phyloP scores from a whole-genome alignment of 140 eudicot genomes.

The Stevia rebaudiana region DNA sequence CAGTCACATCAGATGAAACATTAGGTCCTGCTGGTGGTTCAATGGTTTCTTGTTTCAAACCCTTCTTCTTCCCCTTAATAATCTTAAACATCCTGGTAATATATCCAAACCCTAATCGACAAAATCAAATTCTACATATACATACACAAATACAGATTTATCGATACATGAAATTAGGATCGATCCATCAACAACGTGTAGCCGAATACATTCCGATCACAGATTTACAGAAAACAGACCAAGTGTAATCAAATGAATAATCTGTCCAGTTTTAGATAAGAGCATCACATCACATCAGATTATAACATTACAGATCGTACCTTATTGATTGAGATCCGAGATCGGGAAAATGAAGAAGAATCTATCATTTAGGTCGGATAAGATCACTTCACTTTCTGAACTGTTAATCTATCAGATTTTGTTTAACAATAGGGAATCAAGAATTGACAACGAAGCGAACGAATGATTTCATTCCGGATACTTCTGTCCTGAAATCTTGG shows the following conservation, averaged over 20 bases:
- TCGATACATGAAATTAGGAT: slow-evolving; percentile 13
- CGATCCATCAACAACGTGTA: slow-evolving; percentile 22
- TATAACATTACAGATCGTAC: slow-evolving; percentile 22
- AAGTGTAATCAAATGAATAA: slow-evolving; percentile 9
- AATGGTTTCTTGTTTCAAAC: slow-evolving; percentile 43
- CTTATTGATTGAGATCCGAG: slow-evolving; percentile 28
- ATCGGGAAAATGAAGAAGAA: slow-evolving; percentile 15
- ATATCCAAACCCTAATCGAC: slow-evolving; percentile 16
- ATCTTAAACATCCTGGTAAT: slow-evolving; percentile 52
- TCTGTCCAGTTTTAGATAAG: slow-evolving; percentile 10
- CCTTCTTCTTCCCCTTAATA: slow-evolving; percentile 59
- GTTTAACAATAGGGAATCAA: not conserved
- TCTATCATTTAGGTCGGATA: slow-evolving; percentile 22
- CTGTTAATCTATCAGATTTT: slow-evolving; percentile 3
- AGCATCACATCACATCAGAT: slow-evolving; percentile 1
- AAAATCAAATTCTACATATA: slow-evolving; percentile 3
- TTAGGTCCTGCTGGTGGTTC: slow-evolving; percentile 47
- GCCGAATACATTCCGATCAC: slow-evolving; percentile 12
- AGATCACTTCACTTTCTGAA: slow-evolving; percentile 1
- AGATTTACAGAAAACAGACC: slow-evolving; percentile 9
- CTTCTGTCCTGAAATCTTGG: slow-evolving; percentile 12
- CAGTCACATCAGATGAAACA: slow-evolving; percentile 43
- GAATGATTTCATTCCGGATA: not conserved
- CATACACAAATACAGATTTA: not conserved
- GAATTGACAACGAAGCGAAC: not conserved